Evolutionary conservation across 148 eudicot species (phyloP).

Genomic region (Camellia granthamiana): DNA sequence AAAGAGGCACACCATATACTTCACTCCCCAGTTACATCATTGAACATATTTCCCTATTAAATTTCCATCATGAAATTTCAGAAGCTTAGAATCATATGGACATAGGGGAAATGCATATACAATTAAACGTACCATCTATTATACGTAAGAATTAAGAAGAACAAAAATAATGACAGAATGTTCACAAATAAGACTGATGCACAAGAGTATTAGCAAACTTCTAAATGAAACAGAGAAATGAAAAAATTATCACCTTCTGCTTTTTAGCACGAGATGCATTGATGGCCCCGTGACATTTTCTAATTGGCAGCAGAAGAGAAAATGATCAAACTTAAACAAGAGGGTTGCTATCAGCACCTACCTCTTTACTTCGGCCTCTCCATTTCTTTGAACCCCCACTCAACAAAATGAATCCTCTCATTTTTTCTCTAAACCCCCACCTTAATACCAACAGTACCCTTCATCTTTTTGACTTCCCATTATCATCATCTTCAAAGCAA

Average conservation of each 20-base stretch:
- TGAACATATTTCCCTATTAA: conserved; percentile 17
- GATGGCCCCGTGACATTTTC: conserved; percentile 87
- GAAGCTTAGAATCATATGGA: conserved; percentile 2
- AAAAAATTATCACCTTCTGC: conserved; percentile 64
- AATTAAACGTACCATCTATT: neutral
- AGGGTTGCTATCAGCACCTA: no score
- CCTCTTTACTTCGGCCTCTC: no score
- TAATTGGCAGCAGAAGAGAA: conserved; percentile 62
- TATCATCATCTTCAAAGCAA: no score
- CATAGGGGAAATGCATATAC: neutral
- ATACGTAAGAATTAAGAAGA: no score
- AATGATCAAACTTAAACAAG: neutral
- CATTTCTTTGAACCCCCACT: no score
- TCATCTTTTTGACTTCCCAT: no score
- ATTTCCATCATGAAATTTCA: conserved; percentile 12
- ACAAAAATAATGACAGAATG: neutral
- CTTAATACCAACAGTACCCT: no score
- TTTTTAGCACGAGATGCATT: conserved; percentile 95
- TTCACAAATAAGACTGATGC: neutral
- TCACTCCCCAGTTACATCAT: conserved; percentile 76
- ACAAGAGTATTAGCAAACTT: conserved; percentile 6
- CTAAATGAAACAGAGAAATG: neutral
- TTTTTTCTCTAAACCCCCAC: no score
- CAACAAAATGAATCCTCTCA: no score
- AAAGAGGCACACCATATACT: conserved; percentile 94